Evolutionary conservation across 257 asterid genomes (phyloP).

Genomic region (Capsicum rhomboideum): DNA sequence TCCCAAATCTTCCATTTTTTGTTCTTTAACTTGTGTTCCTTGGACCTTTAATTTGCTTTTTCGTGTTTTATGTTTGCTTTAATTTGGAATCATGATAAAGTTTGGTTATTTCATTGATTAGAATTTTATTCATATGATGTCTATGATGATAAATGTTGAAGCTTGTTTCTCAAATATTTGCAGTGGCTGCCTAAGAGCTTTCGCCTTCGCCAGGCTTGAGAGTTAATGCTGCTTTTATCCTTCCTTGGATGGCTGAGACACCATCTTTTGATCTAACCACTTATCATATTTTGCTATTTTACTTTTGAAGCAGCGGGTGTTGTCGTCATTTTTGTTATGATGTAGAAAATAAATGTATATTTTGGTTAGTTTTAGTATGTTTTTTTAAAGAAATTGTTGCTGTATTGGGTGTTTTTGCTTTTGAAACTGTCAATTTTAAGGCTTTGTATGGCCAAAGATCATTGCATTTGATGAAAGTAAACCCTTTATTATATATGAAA

Average conservation of each 20-base stretch:
- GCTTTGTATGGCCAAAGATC: too few relatives aligned
- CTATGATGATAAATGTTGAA: conserved; percentile 4
- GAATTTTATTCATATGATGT: not conserved
- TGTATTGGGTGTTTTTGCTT: not conserved
- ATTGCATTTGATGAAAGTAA: not conserved
- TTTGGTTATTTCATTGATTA: not conserved
- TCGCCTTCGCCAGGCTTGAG: conserved; percentile 58
- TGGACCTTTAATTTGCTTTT: too few relatives aligned
- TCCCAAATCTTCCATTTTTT: not conserved
- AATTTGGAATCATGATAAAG: too few relatives aligned
- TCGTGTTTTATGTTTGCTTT: too few relatives aligned
- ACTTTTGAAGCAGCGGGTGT: not conserved
- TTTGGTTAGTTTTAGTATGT: not conserved
- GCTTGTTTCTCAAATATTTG: conserved; percentile 51
- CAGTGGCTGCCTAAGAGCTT: conserved; percentile 50
- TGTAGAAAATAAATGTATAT: not conserved
- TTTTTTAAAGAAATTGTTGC: not conserved
- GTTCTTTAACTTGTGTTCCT: not conserved
- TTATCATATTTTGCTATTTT: not conserved
- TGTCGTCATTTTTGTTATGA: not conserved
- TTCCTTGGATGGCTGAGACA: conserved; percentile 57
- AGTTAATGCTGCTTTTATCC: conserved; percentile 39
- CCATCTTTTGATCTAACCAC: not conserved
- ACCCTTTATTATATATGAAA: not conserved
- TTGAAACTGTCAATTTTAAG: not conserved